phyloP scores from a whole-genome alignment of 306 rosid species.

The Castanea sativa region DNA sequence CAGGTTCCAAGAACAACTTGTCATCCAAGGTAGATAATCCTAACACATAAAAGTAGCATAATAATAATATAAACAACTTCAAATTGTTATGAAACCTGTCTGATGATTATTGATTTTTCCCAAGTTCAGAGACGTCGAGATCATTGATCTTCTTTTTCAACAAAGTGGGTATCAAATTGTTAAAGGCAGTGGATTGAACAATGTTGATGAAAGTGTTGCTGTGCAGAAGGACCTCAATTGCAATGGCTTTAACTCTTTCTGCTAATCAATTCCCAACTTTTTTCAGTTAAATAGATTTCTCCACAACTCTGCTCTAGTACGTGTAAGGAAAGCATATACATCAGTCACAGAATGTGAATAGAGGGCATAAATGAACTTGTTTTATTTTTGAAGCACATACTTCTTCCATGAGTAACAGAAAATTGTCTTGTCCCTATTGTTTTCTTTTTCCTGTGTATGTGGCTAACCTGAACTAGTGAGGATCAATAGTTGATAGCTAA shows the following conservation, averaged over 20 bases:
- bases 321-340: slow-evolving; percentile 23
- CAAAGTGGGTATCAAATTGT: slow-evolving; percentile 55
- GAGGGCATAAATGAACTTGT: slow-evolving; percentile 15
- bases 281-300: slow-evolving; percentile 21
- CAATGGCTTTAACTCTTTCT: slow-evolving; percentile 57
- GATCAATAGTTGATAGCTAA: no score
- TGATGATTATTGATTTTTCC: slow-evolving; percentile 7
- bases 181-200: slow-evolving; percentile 49
- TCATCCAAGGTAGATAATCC: slow-evolving; percentile 41
- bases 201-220: slow-evolving; percentile 44
- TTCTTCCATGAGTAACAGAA: slow-evolving; percentile 22
- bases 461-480: no score
- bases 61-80: neutral
- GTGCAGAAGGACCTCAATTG: slow-evolving; percentile 53
- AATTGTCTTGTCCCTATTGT: slow-evolving; percentile 13
- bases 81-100: neutral
- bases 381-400: slow-evolving; percentile 21
- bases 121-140: slow-evolving; percentile 57
- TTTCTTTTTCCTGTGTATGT: slow-evolving; percentile 1
- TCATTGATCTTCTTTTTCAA: slow-evolving; percentile 50
- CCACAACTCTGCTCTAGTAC: slow-evolving; percentile 12
- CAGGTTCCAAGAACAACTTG: slow-evolving; percentile 39
- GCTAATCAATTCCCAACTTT: slow-evolving; percentile 26
- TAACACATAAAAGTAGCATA: neutral
- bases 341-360: slow-evolving; percentile 19